Evolutionary conservation across 305 asterid genomes (phyloP), one percentile per base, ranked within the genome.

Genomic region (Coffea humblotiana): DNA sequence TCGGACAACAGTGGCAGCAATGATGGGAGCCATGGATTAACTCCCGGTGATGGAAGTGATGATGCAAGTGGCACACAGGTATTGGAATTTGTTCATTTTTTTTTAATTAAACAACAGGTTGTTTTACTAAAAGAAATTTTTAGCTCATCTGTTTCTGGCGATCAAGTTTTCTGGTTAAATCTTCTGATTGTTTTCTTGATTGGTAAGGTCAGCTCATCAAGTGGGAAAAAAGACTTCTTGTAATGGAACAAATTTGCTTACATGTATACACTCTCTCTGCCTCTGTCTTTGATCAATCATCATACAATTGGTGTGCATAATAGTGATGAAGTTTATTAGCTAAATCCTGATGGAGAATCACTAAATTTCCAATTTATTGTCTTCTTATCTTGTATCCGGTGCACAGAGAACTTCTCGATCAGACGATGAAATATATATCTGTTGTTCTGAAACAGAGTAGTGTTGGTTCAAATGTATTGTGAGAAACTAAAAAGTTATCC

Each of bases 61-160:
- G 85, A 87, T 76, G 90, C 87, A 83, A 87, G 90, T 70, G 85
- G 89, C 66, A 85, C 89, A 18, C 90, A 87, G 90, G 90, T 87
- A 87, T 72, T 77, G 64, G 43, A 37, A 37, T 37, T 37, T 37
- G 43, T 37, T 37, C 43, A 2, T 54, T 67, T 15, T 49, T 68
- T 73, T 85, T 56, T 23, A 45, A 40, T 68, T 32, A 48, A 65
- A 68, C 25, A 54, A 23, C 40, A 19, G 67, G n/a, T 48, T 43
- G 25, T 29, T 11, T 13, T 10, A 35, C 40, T 63, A 49, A 68
- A 72, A 29, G 0, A 4, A 52, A 56, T 11, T 18, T 37, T 82
- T 14, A 29, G 67, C 32, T 27, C 12, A 61, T 19, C 37, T 63
- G 47, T 4, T 43, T 56, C 37, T 37, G 68, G 48, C 2, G 54